Conservation (phyloP, 371 early-diverging fungal genomes). For the Mortierella sp. region DNA sequence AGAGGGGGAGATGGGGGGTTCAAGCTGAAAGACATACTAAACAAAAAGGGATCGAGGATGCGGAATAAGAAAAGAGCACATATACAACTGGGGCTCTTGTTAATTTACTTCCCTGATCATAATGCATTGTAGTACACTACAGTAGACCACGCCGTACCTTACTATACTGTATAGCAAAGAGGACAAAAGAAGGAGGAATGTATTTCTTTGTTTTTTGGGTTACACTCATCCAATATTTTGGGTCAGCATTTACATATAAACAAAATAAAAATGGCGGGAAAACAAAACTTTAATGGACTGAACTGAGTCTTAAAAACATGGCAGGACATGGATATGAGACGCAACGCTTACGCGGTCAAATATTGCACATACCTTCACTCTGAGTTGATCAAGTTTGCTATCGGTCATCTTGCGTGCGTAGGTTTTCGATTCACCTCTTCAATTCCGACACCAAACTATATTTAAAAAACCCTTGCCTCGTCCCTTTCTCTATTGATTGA, state of each 20-base stretch:
- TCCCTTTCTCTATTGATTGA: not conserved
- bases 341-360: slow-evolving; percentile 1
- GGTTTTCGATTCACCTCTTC: no score
- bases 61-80: not conserved
- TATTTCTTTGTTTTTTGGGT: slow-evolving; percentile 1
- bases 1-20: not conserved
- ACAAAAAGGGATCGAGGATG: no score
- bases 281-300: not conserved
- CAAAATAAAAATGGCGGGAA: slow-evolving; percentile 25
- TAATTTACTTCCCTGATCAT: no score
- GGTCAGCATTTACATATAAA: not conserved
- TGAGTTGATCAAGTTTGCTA: no score
- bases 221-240: slow-evolving; percentile 8
- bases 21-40: no score
- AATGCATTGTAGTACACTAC: no score
- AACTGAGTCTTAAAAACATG: slow-evolving; percentile 12
- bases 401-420: no score
- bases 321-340: no score
- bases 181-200: not conserved
- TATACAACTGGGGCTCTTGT: no score
- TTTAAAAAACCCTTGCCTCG: not conserved
- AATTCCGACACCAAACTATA: no score
- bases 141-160: not conserved
- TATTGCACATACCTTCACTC: no score
- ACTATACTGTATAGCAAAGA: not conserved